Evolutionary conservation across 192 early-diverging fungal genomes (phyloP).

Genomic region (Coemansia sp.): DNA sequence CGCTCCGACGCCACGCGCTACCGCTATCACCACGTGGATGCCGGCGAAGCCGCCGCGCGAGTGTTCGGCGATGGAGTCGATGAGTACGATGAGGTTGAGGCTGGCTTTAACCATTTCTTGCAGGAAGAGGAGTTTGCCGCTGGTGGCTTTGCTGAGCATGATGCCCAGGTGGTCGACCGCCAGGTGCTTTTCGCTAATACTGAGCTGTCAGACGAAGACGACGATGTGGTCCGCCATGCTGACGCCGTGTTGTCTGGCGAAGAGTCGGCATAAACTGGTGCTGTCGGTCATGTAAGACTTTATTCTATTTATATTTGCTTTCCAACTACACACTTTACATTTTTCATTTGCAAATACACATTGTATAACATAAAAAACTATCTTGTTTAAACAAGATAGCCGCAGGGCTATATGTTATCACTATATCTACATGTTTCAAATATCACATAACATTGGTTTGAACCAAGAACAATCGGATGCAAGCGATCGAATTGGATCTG

Average conservation of each 20-base stretch:
- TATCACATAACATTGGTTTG: no score
- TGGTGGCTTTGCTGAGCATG: constrained; percentile 15
- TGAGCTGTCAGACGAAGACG: constrained; percentile 42
- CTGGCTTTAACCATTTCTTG: constrained; percentile 49
- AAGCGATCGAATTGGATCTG: no score
- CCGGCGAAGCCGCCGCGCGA: no score
- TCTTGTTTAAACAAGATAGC: no score
- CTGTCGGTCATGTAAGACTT: neutral
- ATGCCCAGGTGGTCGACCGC: constrained; percentile 33
- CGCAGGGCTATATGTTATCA: no score
- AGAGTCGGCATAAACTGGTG: no score
- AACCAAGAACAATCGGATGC: no score
- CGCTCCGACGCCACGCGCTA: constrained; percentile 18
- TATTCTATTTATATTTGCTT: neutral
- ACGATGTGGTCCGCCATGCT: neutral
- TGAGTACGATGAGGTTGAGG: constrained; percentile 49
- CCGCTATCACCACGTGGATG: no score
- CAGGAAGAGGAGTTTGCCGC: constrained; percentile 28
- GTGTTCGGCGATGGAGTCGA: constrained; percentile 8
- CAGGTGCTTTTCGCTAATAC: constrained; percentile 48
- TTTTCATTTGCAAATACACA: no score
- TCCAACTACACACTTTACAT: neutral
- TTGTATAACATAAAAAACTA: no score
- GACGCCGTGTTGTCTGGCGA: neutral
- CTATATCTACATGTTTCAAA: no score